Base-by-base conservation (phyloP, 1,139 yeast genomes). In the Protomyces arabidopsidicola region DNA sequence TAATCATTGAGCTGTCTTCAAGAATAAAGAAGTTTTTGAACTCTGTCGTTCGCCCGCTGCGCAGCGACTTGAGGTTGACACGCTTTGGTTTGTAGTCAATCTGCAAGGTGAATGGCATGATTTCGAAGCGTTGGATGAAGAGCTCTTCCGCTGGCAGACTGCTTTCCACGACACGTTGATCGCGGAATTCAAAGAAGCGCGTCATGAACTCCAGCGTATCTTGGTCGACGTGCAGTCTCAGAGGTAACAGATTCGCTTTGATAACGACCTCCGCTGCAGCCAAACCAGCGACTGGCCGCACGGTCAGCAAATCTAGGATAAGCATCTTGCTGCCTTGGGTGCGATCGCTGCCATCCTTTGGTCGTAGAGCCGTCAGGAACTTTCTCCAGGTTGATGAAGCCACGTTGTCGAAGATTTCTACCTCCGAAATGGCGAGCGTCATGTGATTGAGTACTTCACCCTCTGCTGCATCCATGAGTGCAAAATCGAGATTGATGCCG, bases 61-160 rank as follows among this genome's bases (percentile, higher is more conserved):
- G 79, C 24, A 93, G 79, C 0, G 96, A 97, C 1, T 84, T 82
- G 72, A 88, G 88, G 72, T 91, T 96, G 27, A 90, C 81, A 69
- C 85, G 88, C 71, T 90, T 91, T 0, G 98, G 98, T 72, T 90
- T 91, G 74, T 93, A 95, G 74, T 93, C 98, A 52, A 93, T 77
- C 68, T 86, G 85, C 42, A 95, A 74, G 58, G 81, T 82, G 0
- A 93, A 76, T 0, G 87, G 80, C 62, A 82, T 79, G 18, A 90
- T 79, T 60, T 82, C 82, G 56, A 90, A 81, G 71, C 84, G 84
- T 70, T 89, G 91, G n/a, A 57, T 53, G 48, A 56, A 65, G 3
- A 55, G 50, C 39, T 66, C 70, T 31, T 66, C 67, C 34, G 69
- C 55, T 10, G 59, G 63, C 34, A 67, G 20, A 56, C 67, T 55